Conservation (phyloP, 768 basidiomycete genomes). For the Cantharellus cinnabarinus region DNA sequence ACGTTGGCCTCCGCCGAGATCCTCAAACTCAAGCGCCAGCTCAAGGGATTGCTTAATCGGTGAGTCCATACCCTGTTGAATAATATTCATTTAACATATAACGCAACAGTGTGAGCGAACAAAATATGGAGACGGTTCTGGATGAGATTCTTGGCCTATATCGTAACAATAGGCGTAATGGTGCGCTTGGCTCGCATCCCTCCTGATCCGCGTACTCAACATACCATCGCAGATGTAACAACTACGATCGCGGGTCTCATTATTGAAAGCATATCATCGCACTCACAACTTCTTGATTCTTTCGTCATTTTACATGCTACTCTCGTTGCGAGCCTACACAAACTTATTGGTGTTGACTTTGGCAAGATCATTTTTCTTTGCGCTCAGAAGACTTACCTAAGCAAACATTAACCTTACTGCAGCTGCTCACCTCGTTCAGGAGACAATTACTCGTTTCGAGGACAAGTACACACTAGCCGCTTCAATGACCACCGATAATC, state of each 20-base stretch:
- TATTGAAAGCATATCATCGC: constrained; percentile 57
- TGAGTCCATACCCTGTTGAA: constrained; percentile 15
- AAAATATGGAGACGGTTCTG: constrained; percentile 60
- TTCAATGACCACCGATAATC: not conserved
- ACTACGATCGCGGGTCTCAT: constrained; percentile 56
- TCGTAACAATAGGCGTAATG: constrained; percentile 54
- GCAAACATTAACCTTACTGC: not conserved
- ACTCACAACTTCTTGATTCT: constrained; percentile 66
- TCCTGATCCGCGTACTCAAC: not conserved
- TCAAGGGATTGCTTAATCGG: constrained; percentile 83
- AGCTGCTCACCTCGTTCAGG: constrained; percentile 77
- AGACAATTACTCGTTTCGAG: constrained; percentile 46
- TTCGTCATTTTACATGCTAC: constrained; percentile 79
- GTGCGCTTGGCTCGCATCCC: constrained; percentile 21
- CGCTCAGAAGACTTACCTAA: not conserved
- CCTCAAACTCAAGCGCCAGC: constrained; percentile 44
- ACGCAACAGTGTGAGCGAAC: constrained; percentile 58
- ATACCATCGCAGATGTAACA: constrained; percentile 43
- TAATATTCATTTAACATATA: not conserved
- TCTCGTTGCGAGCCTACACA: constrained; percentile 61
- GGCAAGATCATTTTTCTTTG: constrained; percentile 48
- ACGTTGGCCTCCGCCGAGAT: constrained; percentile 17
- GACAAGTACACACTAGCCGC: constrained; percentile 20
- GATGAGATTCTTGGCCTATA: constrained; percentile 59
- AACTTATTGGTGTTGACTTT: constrained; percentile 69